Conservation (phyloP, 164 flowering plant species). For the Paratinospora sagittata region DNA sequence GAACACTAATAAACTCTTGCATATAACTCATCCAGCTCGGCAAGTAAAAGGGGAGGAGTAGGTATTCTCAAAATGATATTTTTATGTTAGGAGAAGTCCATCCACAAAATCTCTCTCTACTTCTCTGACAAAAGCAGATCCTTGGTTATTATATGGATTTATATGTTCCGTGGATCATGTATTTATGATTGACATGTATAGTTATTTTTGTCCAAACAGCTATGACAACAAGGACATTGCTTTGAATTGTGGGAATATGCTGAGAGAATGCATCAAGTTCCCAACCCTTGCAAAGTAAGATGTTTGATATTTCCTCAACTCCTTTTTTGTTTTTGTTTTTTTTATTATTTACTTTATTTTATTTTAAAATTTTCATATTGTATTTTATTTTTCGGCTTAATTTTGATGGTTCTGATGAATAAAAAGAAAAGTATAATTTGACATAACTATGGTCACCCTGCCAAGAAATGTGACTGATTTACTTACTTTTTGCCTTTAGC, state of each 20-base stretch:
- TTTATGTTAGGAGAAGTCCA: not conserved
- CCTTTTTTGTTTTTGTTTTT: not conserved
- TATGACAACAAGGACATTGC: constrained; percentile 96
- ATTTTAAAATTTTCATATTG: no score
- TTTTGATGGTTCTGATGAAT: not conserved
- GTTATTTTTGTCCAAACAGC: constrained; percentile 36
- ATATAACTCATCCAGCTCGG: not conserved
- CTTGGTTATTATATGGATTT: not conserved
- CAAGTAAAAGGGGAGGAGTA: no score
- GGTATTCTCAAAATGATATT: not conserved
- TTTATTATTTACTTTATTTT: not conserved
- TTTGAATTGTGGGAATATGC: constrained; percentile 79
- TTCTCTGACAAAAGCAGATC: not conserved
- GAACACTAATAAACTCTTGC: not conserved
- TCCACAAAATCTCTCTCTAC: not conserved
- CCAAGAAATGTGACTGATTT: no score
- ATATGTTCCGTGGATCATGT: not conserved
- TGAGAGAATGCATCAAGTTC: constrained; percentile 88
- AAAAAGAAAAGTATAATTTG: no score
- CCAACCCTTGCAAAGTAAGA: constrained; percentile 88
- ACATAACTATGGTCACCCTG: no score
- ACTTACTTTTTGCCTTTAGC: no score
- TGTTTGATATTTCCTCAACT: constrained; percentile 6
- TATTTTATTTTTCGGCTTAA: not conserved
- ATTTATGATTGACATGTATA: constrained; percentile 10